These are phyloP conservation scores for Salvia miltiorrhiza DNA, from an alignment of 257 asterid species.

Conservation along the genomic window DNA sequence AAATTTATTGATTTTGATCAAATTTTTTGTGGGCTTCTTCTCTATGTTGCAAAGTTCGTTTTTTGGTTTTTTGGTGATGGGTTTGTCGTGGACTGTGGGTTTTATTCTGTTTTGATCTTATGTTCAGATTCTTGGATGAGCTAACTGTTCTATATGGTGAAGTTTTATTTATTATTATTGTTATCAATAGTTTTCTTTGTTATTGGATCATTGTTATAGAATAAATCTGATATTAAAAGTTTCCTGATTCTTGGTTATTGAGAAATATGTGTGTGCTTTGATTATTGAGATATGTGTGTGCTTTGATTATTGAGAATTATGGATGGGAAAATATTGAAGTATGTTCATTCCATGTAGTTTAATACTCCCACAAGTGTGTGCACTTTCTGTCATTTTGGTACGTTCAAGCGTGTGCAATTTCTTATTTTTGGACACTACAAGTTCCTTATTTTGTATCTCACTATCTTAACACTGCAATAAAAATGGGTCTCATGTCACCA, in stretches of 20 bases:
- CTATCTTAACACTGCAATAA: no score
- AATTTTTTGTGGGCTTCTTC: neutral
- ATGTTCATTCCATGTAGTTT: neutral
- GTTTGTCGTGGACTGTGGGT: neutral
- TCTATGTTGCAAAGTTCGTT: neutral
- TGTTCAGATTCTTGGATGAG: neutral
- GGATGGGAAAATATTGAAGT: no score
- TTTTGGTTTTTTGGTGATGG: conserved; percentile 11
- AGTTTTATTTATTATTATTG: neutral
- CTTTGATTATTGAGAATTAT: neutral
- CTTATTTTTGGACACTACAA: no score
- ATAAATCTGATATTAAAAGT: neutral
- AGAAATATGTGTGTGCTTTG: neutral
- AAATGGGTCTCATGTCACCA: no score
- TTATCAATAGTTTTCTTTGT: neutral
- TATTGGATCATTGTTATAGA: neutral
- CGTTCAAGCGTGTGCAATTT: no score
- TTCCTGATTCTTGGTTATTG: neutral
- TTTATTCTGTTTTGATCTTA: neutral
- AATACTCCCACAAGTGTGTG: no score
- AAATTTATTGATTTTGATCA: neutral
- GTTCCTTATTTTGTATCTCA: no score
- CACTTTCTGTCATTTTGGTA: no score
- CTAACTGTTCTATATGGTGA: neutral
- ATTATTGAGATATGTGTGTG: neutral